Base-by-base conservation (phyloP, 179 eudicot genomes). In the Camellia oleifera region DNA sequence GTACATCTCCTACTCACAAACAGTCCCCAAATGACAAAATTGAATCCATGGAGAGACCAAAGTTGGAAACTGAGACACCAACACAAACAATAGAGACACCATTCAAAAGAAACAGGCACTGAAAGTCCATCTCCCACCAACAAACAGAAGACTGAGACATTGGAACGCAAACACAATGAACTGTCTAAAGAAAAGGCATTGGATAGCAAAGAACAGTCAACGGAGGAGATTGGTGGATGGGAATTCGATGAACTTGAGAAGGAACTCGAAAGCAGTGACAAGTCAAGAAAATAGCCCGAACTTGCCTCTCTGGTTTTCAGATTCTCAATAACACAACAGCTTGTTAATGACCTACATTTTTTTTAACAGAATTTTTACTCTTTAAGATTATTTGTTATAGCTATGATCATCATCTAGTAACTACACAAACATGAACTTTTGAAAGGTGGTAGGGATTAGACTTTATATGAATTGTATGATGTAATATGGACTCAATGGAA, bases 171-270 rank as follows among this genome's bases (percentile, higher is more conserved):
- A 42, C 48, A 50, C 15, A 65, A 40, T 14, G 76, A 79, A 40
- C 20, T 54, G 66, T 60, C 80, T 2, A 69, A 79, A 12, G 77
- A 50, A 18, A 74, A 77, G 56, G 26, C 69, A 18, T 40, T 80
- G 18, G 89, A 77, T 62, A 66, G 76, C 82, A 69, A 77, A 74
- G 80, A 75, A 32, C 76, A 79, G 61, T 67, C 81, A 10, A 62
- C 44, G 7, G 85, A 83, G 13, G 91, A 88, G 45, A 80, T 86
- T 58, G 66, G 44, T 70, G 90, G 82, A 44, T 88, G 92, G 92
- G 93, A 90, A 80, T 90, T 83, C 69, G 87, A 88, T 80, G 84
- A 84, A 53, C 68, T 85, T 68, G 81, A 78, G 64, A 67, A 80
- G 74, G 81, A 66, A 50, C 84, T 61, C 7, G 5, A 82, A 77